Evolutionary conservation across 2,329 filamentous ascomycete species (phyloP), one percentile per base, ranked within the genome.

Genomic region (Chalaropsis ovoidea): DNA sequence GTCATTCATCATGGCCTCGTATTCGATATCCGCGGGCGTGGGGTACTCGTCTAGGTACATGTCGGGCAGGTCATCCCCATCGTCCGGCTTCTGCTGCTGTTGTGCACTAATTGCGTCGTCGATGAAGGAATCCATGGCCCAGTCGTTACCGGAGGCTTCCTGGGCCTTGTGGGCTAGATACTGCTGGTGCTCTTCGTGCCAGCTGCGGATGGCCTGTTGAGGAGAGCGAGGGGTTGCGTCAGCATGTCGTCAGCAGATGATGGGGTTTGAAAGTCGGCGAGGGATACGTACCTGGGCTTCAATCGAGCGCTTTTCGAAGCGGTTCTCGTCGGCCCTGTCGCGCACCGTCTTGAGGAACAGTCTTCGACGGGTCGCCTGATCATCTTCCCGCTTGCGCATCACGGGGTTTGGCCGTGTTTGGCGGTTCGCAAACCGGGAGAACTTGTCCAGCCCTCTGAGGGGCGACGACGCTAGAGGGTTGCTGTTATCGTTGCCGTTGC

Each of bases 271-370:
- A 56, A 35, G 31, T 42, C 5, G 19, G n/a, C 54, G 6, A 22
- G 6, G 15, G 15, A 13, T 10, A 66, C 71, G 68, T 70, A 77
- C 76, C 69, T 77, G 74, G 70, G 86, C 83, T 70, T 87, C 85
- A 2, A 85, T 83, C 31, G 85, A 84, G 69, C 85, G 77, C 63
- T 80, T 77, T 70, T 82, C 78, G 80, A 84, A 87, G 24, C 77
- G 76, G 70, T 77, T 80, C 35, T 88, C 82, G 52, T 87, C 83
- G 2, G 79, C 76, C 49, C 82, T 80, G 70, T 84, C 80, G 67
- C 83, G 78, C 19, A 88, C 84, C 63, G 80, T 87, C 71, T 85
- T 83, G 67, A 93, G 76, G 70, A 93, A 93, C 65, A 87, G 77
- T 41, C 82, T 81, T 60, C 88, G 78, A 66, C 89, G 77, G 64